Base-by-base conservation (phyloP, 2,329 filamentous ascomycete species). In the Arthrobotrys megalospora region DNA sequence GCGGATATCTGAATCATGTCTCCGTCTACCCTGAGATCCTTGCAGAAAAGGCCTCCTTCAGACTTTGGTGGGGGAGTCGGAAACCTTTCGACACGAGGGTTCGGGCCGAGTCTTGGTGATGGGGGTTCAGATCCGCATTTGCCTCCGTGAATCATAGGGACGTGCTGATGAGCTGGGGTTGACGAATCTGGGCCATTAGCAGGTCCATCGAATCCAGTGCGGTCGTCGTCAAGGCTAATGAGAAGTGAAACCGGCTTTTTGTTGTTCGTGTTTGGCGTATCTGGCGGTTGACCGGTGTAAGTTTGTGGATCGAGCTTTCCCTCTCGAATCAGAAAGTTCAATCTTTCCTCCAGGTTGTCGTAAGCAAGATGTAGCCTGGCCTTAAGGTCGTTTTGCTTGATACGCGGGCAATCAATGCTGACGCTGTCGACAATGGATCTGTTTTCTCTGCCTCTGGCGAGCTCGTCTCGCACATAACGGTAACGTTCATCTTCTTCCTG, bases 401-500 rank as follows among this genome's bases (percentile, higher is more conserved):
- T 8, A 6, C 38, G 32, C 4, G 62, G 60, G 19, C 60, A 66
- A 24, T 66, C 60, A 11, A 66, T 41, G 0, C 36, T 50, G 11
- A 73, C 8, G 34, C 36, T 58, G 41, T 73, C 50, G 4, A 34
- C 62, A 14, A 19, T 10, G 8, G 36, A 28, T 19, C 48, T 48
- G 10, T 21, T 12, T n/a, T 53, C 58, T 5, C 12, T 24, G n/a
- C 60, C 52, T 2, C 34, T 12, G 2, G 50, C 50, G 16, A 73
- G 63, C 24, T 8, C 34, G 1, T 66, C 69, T 43, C 19, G 19
- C 3, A 66, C 60, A 6, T 58, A 73, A 6, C 12, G 60, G n/a
- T 73, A 67, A 24, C 70, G 19, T 19, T 60, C 62, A 45, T 66
- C 70, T 11, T 62, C 43, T 55, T 73, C 50, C n/a, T 32, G 28